Evolutionary conservation across 441 rosid genomes (phyloP).

Genomic region (Adansonia rubrostipa): DNA sequence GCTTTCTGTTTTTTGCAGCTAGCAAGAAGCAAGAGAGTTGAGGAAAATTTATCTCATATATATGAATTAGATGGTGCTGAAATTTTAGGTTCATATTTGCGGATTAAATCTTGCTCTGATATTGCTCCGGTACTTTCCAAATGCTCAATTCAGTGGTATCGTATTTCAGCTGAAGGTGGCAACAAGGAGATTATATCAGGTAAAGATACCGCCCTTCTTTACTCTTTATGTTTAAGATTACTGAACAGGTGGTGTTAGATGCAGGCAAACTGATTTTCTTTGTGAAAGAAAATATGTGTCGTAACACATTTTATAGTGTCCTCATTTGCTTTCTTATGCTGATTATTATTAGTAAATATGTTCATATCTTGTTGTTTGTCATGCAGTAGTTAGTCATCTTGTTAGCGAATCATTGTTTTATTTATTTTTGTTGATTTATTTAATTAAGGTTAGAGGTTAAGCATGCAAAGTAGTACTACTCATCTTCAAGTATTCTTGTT

Average conservation of each 20-base stretch:
- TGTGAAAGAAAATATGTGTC: background rate
- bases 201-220: conserved; percentile 26
- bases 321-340: conserved; percentile 3
- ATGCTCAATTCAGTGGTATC: conserved; percentile 85
- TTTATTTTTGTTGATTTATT: background rate
- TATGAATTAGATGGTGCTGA: conserved; percentile 89
- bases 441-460: background rate
- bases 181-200: conserved; percentile 90
- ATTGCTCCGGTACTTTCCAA: conserved; percentile 72
- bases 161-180: conserved; percentile 72
- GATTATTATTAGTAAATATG: background rate
- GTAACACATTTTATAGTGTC: background rate
- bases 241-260: background rate
- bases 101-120: conserved; percentile 63
- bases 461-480: background rate
- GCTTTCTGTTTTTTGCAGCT: conserved; percentile 51
- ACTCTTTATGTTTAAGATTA: background rate
- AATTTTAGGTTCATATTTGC: conserved; percentile 78
- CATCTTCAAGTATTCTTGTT: background rate
- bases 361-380: background rate
- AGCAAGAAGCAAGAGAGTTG: conserved; percentile 58
- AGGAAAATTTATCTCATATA: conserved; percentile 50
- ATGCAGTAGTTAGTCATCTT: background rate
- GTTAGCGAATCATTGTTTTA: background rate
- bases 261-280: background rate